These are phyloP conservation scores for Plectosphaerella plurivora DNA, from an alignment of 2,329 filamentous ascomycete genomes.

Conservation along the genomic window DNA sequence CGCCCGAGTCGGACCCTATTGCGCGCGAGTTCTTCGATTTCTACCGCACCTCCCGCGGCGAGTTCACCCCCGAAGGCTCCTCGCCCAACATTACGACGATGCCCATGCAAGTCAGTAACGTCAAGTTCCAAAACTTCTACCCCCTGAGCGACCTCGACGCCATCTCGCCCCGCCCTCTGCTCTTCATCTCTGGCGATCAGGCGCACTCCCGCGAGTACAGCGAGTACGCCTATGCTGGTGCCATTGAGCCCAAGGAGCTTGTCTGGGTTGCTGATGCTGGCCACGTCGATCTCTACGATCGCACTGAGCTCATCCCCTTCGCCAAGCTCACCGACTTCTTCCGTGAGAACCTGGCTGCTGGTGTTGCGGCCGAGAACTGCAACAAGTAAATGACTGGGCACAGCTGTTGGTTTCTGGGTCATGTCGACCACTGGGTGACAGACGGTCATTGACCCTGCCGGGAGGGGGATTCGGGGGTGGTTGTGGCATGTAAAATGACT, in stretches of 20 bases:
- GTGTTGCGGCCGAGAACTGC: background rate
- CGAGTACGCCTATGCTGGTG: slow-evolving; percentile 17
- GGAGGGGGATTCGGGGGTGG: no score
- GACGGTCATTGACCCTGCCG: no score
- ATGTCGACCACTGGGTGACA: no score
- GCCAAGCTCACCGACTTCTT: slow-evolving; percentile 21
- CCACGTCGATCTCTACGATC: slow-evolving; percentile 31
- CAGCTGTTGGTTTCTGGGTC: no score
- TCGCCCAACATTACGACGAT: slow-evolving; percentile 21
- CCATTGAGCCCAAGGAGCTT: slow-evolving; percentile 30
- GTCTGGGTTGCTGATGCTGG: slow-evolving; percentile 23
- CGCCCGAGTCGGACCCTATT: background rate
- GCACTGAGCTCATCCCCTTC: slow-evolving; percentile 27
- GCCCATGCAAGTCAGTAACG: slow-evolving; percentile 22
- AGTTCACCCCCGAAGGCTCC: slow-evolving; percentile 1
- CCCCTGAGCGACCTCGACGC: slow-evolving; percentile 22
- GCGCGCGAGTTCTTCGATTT: slow-evolving; percentile 7
- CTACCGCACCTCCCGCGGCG: slow-evolving; percentile 8
- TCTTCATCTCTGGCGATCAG: slow-evolving; percentile 19
- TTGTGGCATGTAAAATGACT: no score
- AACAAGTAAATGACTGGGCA: no score
- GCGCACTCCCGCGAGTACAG: slow-evolving; percentile 23
- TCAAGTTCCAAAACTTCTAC: slow-evolving; percentile 26
- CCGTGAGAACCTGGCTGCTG: background rate
- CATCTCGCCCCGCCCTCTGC: slow-evolving; percentile 21